A percentile compares a stretch with the other conserved stretches of the same genome.
Conservation (phyloP, 352 stramenopile species). For the Aphanomyces cochlioides region DNA sequence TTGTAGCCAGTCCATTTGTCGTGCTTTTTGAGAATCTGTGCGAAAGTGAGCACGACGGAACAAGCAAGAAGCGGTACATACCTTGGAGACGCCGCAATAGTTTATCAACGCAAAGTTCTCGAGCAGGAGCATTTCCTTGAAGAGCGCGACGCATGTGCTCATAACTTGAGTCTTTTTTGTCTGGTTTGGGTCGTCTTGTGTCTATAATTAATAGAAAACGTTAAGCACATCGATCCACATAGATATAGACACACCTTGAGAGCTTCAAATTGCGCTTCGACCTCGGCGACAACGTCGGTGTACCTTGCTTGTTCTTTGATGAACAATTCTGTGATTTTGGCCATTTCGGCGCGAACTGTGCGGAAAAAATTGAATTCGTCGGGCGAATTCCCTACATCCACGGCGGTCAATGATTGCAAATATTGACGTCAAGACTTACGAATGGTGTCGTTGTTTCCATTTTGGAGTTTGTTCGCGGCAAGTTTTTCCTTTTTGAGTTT, state of each 20-base stretch:
- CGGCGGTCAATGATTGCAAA: background rate
- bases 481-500: slow-evolving; percentile 74
- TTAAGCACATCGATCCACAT: slow-evolving; percentile 7
- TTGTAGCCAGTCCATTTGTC: slow-evolving; percentile 90
- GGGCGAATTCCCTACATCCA: slow-evolving; percentile 57
- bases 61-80: slow-evolving; percentile 22
- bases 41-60: slow-evolving; percentile 6
- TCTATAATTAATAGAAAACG: slow-evolving; percentile 23
- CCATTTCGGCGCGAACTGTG: slow-evolving; percentile 77
- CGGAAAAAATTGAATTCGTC: slow-evolving; percentile 88
- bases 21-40: slow-evolving; percentile 85
- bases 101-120: slow-evolving; percentile 90
- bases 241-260: slow-evolving; percentile 47
- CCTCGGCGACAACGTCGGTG: slow-evolving; percentile 53
- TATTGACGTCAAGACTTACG: slow-evolving; percentile 40
- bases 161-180: slow-evolving; percentile 49
- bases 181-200: slow-evolving; percentile 56
- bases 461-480: slow-evolving; percentile 77
- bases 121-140: slow-evolving; percentile 82
- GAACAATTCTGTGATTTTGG: slow-evolving; percentile 84
- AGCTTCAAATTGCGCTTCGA: slow-evolving; percentile 61
- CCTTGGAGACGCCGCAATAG: slow-evolving; percentile 86
- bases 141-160: slow-evolving; percentile 75
- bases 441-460: slow-evolving; percentile 85
- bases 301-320: slow-evolving; percentile 75